Percentiles rank a stretch among this genome's conserved stretches.
These are phyloP conservation scores for Thielaviopsis punctulata DNA, from an alignment of 2,329 filamentous ascomycete species.

Conservation along the genomic window DNA sequence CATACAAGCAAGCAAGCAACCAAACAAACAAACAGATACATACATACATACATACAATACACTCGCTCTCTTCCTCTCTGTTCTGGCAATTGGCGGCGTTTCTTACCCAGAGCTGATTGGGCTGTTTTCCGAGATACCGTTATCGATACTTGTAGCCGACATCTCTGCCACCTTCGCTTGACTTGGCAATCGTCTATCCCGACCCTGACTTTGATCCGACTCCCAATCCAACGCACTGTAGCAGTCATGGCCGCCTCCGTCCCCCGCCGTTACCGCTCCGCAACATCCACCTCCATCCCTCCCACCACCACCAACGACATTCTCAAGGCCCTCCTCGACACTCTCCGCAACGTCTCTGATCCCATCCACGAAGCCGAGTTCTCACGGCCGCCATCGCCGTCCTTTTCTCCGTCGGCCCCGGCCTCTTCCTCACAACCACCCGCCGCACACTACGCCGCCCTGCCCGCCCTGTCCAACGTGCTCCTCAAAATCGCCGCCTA, in stretches of 20 bases:
- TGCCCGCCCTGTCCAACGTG: constrained; percentile 31
- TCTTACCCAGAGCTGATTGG: too few relatives aligned
- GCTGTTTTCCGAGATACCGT: too few relatives aligned
- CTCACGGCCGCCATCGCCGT: neutral
- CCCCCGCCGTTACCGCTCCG: constrained; percentile 43
- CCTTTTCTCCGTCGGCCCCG: neutral
- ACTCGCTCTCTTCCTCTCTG: too few relatives aligned
- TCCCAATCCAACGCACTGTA: neutral
- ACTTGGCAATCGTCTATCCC: neutral
- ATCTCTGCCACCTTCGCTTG: neutral
- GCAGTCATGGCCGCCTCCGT: constrained; percentile 31
- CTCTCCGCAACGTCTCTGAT: constrained; percentile 24
- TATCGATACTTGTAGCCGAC: neutral
- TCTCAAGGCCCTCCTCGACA: constrained; percentile 36
- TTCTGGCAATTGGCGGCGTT: too few relatives aligned
- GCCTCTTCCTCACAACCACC: constrained; percentile 17
- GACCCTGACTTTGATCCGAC: neutral
- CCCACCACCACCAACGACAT: constrained; percentile 43
- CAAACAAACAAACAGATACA: too few relatives aligned
- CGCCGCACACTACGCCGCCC: constrained; percentile 30
- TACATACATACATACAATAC: too few relatives aligned
- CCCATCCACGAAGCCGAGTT: constrained; percentile 9
- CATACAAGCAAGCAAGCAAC: too few relatives aligned
- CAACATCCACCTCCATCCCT: constrained; percentile 41
- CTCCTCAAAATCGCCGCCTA: constrained; percentile 51